These are phyloP conservation scores for Linum trigynum DNA, from an alignment of 345 rosid genomes.

Conservation along the genomic window DNA sequence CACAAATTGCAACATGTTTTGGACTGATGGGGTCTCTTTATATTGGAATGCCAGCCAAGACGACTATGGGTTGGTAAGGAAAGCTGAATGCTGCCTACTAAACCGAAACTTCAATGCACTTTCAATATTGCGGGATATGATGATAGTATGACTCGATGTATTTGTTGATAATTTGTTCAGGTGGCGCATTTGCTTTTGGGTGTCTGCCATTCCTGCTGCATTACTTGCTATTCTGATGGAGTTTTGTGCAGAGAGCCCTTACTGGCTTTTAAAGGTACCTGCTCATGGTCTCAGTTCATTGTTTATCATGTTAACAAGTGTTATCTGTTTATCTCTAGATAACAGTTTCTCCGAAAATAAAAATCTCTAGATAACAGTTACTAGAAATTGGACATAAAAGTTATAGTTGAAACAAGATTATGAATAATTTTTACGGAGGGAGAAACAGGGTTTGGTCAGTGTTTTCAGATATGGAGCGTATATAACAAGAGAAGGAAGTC, in stretches of 20 bases:
- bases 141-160: neutral
- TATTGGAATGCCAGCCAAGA: conserved; percentile 76
- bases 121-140: conserved; percentile 6
- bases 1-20: conserved; percentile 72
- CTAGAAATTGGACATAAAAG: neutral
- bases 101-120: neutral
- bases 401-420: neutral
- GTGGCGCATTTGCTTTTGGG: conserved; percentile 94
- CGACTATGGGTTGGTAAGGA: conserved; percentile 61
- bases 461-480: neutral
- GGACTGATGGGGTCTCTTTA: conserved; percentile 68
- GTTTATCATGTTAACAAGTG: neutral
- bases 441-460: too few relatives aligned
- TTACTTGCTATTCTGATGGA: conserved; percentile 59
- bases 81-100: neutral
- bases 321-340: too few relatives aligned
- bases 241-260: conserved; percentile 88
- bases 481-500: neutral
- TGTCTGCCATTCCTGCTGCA: conserved; percentile 62
- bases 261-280: conserved; percentile 89
- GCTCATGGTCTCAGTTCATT: conserved; percentile 8
- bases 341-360: too few relatives aligned
- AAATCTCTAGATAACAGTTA: neutral
- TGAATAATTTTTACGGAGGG: neutral
- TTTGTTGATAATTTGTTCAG: conserved; percentile 25